Evolutionary conservation across 805 yeast genomes (phyloP).

Genomic region (Saturnispora serradocipensis): DNA sequence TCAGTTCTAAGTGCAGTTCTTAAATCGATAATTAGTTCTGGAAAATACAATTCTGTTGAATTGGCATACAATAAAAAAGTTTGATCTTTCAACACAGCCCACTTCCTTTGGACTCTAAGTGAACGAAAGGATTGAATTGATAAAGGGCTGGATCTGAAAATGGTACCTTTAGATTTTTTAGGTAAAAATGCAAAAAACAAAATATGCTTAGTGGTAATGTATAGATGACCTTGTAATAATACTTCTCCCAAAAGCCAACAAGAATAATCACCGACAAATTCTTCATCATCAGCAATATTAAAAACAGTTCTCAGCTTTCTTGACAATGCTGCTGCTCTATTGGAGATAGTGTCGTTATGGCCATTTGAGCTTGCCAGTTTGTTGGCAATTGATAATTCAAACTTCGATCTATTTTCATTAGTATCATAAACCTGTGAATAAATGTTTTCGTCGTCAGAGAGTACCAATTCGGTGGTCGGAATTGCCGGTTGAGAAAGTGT

Average conservation of each 20-base stretch:
- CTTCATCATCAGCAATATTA: conserved; percentile 44
- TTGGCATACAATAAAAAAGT: conserved; percentile 59
- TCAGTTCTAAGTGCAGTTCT: conserved; percentile 55
- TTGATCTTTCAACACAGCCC: conserved; percentile 72
- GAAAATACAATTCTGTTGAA: conserved; percentile 80
- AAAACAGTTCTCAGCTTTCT: conserved; percentile 31
- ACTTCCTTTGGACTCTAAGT: conserved; percentile 42
- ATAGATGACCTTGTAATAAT: conserved; percentile 75
- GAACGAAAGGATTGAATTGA: conserved; percentile 33
- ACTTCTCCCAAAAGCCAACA: conserved; percentile 82
- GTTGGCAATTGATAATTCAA: conserved; percentile 27
- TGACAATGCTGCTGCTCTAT: conserved; percentile 30
- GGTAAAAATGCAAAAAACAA: conserved; percentile 79
- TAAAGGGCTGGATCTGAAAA: conserved; percentile 42
- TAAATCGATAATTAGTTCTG: conserved; percentile 65
- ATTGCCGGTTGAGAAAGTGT: not conserved
- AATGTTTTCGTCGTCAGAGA: not conserved
- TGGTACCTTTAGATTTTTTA: conserved; percentile 31
- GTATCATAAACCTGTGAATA: not conserved
- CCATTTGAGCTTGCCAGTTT: conserved; percentile 19
- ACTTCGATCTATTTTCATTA: conserved; percentile 17
- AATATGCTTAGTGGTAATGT: conserved; percentile 54
- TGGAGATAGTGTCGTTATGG: conserved; percentile 6
- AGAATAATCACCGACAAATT: conserved; percentile 50
- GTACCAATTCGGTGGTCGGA: not conserved